Base-by-base conservation (phyloP, 2,329 filamentous ascomycete species). In the Aspergillus tanneri region DNA sequence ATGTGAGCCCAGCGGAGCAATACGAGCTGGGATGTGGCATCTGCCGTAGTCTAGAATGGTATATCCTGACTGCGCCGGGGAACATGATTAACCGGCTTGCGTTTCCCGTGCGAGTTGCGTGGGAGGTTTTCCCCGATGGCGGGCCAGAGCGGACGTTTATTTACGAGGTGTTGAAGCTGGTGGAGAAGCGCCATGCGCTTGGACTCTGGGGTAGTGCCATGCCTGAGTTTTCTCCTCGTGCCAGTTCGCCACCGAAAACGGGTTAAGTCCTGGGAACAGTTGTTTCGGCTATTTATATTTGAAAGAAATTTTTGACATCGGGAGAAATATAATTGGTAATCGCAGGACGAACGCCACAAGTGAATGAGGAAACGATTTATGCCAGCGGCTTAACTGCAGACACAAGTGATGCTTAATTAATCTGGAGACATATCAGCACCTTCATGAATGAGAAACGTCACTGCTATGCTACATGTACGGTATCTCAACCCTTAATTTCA, bases 61-160 rank as follows among this genome's bases (percentile, higher is more conserved):
- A 70, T 45, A 64, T 70, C 8, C 50, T 63, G 3, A 67, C 56
- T 0, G 60, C 67, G 0, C 66, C 66, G 0, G 67, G 67, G 1
- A 70, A 69, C 43, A 69, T 70, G 67, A 70, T 70, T 39, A 70
- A 70, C 41, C 66, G 67, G 2, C 61, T 70, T 9, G 67, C 66
- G 1, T 69, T 70, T 25, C 56, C 67, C 2, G 65, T 66, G 5
- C 63, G 67, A 2, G 67, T 70, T 2, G 67, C 67, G 5, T 70
- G 66, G 66, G 67, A 70, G 40, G 66, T 57, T 1, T 64, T 70
- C 28, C 66, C 67, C 1, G 59, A 61, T 3, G 54, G 49, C 4
- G 64, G 65, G 1, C 62, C 65, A 2, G 67, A 70, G 41, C 63
- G 63, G 18, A 48, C 41, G 2, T 70, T 66, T 14, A 61, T 70